A percentile compares a stretch with the other conserved stretches of the same genome.
phyloP scores from a whole-genome alignment of 2,329 filamentous ascomycete genomes.

The Dactylonectria estremocensis region DNA sequence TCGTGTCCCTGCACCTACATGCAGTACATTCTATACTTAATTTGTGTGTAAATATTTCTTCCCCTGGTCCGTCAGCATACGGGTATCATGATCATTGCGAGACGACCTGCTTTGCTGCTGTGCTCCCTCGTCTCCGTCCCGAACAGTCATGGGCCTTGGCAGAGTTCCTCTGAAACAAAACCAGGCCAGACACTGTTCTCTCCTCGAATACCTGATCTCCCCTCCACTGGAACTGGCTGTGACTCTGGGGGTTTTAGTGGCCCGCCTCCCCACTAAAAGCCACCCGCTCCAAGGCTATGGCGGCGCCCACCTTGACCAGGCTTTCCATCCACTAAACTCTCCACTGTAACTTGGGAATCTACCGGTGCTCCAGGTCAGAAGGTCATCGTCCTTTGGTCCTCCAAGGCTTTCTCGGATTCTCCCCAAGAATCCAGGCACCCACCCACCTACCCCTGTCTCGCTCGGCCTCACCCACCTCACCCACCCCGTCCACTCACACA shows the following conservation, averaged over 20 bases:
- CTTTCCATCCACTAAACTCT: not conserved
- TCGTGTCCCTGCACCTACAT: not conserved
- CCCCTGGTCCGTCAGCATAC: not conserved
- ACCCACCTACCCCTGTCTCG: constrained; percentile 14
- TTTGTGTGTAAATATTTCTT: not conserved
- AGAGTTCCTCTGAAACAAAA: constrained; percentile 19
- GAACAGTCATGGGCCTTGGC: constrained; percentile 16
- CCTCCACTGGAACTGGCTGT: constrained; percentile 19
- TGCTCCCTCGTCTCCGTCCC: not conserved
- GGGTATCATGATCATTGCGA: not conserved
- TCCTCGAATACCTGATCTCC: not conserved
- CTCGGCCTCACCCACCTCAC: not conserved
- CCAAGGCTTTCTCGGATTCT: not conserved
- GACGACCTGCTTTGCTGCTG: not conserved
- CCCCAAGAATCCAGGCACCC: not conserved
- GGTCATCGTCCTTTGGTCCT: not conserved
- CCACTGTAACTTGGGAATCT: too few species aligned
- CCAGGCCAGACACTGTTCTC: constrained; percentile 10
- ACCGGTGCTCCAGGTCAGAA: not conserved
- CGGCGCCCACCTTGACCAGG: not conserved
- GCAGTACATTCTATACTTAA: too few species aligned
- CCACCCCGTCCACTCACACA: not conserved
- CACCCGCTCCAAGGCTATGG: not conserved
- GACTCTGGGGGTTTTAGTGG: constrained; percentile 12
- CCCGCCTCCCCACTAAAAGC: constrained; percentile 25